Evolutionary conservation across 176 grass and related monocot genomes (phyloP), one percentile per base, ranked within the genome.

Genomic region (Rhynchospora tenuis): DNA sequence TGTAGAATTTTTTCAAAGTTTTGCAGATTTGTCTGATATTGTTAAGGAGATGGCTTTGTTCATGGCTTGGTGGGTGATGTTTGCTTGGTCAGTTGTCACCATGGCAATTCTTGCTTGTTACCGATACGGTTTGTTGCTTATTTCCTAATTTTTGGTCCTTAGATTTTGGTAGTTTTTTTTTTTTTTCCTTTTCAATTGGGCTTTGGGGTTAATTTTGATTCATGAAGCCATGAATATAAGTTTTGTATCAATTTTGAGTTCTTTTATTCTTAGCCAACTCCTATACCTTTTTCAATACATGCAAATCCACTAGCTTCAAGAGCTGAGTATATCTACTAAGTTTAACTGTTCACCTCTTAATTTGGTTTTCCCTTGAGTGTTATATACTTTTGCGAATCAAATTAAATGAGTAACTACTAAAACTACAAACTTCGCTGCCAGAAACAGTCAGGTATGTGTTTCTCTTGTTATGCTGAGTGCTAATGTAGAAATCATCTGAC

Each of bases 11-110:
- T 47, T 90, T 29, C 23, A 90, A 60, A 88, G 85, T 84, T 84
- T 89, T 28, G 64, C 81, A 14, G 85, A 85, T 74, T 91, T 80
- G 83, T 98, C 93, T 44, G 59, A 91, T 86, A 73, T 82, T 50
- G 83, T 95, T 66, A 93, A 91, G 80, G 91, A 93, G 48, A 89
- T 89, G 12, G 89, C 89, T 70, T 89, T 95, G 89, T 90, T 99
- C 31, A 85, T 89, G 0, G 89, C 93, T 2, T 83, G 89, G 81
- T 99, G 93, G 96, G 59, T 95, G 1, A 46, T 90, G 70, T 88
- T 88, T 8, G 69, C 86, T 60, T 94, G 91, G 88, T 90, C 93
- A 2, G 27, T 84, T 22, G 73, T 90, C 56, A 93, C 88, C 0
- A 81, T 98, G 83, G 73, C 60, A 20, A 86, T 64, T 10, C 96